Conservation (phyloP, 225 moss, liverwort and hornwort species). For the Marchantia paleacea region DNA sequence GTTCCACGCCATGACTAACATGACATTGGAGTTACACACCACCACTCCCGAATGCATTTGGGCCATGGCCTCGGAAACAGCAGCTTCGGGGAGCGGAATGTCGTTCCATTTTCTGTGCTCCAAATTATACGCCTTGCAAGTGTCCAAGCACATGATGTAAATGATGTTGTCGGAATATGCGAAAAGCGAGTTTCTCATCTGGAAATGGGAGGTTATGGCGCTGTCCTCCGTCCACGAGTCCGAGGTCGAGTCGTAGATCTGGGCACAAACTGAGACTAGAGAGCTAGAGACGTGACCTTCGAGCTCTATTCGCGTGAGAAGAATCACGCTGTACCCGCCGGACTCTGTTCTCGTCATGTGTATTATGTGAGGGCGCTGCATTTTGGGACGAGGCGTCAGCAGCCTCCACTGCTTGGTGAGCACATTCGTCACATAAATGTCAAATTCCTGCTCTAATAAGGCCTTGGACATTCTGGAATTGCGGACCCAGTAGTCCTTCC, state of each 20-base stretch:
- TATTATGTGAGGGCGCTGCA: constrained; percentile 24
- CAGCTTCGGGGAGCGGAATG: constrained; percentile 11
- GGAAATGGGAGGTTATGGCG: neutral
- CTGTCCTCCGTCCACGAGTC: constrained; percentile 1
- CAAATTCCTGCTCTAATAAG: constrained; percentile 16
- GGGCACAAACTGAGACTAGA: constrained; percentile 1
- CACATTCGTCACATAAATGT: constrained; percentile 23
- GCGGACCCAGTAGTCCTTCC: neutral
- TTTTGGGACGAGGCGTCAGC: constrained; percentile 17
- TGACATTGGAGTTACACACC: constrained; percentile 12
- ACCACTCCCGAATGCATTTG: constrained; percentile 16
- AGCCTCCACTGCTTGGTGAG: constrained; percentile 15
- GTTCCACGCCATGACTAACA: constrained; percentile 21
- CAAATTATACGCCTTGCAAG: constrained; percentile 9
- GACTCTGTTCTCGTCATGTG: neutral
- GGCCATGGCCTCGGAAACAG: neutral
- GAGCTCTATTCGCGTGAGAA: constrained; percentile 15
- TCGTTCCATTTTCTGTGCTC: constrained; percentile 14
- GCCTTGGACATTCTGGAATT: constrained; percentile 12
- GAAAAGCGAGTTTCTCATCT: constrained; percentile 4
- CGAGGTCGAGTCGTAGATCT: constrained; percentile 18
- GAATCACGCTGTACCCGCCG: constrained; percentile 13
- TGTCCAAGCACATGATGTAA: constrained; percentile 12
- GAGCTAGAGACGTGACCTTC: neutral
- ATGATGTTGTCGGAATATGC: neutral